phyloP scores from a whole-genome alignment of 192 early-diverging fungal species.

The Dissophora globulifera region DNA sequence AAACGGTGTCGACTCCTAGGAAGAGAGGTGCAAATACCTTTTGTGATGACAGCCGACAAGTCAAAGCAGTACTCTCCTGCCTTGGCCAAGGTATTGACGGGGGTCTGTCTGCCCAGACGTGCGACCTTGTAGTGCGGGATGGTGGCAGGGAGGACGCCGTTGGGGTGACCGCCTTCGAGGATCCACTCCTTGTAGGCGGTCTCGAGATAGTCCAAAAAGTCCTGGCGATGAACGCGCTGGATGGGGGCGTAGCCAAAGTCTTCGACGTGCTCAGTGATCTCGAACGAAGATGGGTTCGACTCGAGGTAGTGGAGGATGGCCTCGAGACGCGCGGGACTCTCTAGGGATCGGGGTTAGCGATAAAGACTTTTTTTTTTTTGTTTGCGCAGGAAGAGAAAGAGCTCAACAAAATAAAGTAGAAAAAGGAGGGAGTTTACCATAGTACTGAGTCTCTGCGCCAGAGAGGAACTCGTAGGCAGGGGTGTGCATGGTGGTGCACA shows the following conservation, averaged over 20 bases:
- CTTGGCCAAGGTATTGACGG: conserved; percentile 36
- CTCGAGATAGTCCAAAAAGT: conserved; percentile 69
- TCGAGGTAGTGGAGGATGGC: conserved; percentile 26
- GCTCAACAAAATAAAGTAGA: background rate
- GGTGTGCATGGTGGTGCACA: conserved; percentile 47
- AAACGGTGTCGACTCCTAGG: too few relatives aligned
- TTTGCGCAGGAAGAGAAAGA: too few relatives aligned
- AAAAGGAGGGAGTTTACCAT: conserved; percentile 11
- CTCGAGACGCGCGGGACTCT: conserved; percentile 43
- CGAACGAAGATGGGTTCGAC: conserved; percentile 20
- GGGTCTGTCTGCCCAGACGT: conserved; percentile 7
- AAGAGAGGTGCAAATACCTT: too few relatives aligned
- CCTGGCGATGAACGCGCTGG: conserved; percentile 62
- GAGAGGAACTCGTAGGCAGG: conserved; percentile 39
- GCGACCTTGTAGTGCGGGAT: conserved; percentile 55
- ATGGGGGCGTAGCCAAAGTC: conserved; percentile 71
- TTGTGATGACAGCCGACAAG: conserved; percentile 60
- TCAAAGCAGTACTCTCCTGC: conserved; percentile 66
- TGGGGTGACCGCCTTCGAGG: conserved; percentile 60
- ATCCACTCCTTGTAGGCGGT: conserved; percentile 69
- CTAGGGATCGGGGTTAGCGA: conserved; percentile 17
- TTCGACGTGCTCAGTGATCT: conserved; percentile 30
- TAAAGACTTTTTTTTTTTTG: too few relatives aligned
- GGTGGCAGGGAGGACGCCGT: conserved; percentile 64
- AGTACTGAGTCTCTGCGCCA: conserved; percentile 38